A percentile compares a stretch with the other conserved stretches of the same genome.
Evolutionary conservation across 768 basidiomycete species (phyloP).

Genomic region (Amanita pseudoporphyria): DNA sequence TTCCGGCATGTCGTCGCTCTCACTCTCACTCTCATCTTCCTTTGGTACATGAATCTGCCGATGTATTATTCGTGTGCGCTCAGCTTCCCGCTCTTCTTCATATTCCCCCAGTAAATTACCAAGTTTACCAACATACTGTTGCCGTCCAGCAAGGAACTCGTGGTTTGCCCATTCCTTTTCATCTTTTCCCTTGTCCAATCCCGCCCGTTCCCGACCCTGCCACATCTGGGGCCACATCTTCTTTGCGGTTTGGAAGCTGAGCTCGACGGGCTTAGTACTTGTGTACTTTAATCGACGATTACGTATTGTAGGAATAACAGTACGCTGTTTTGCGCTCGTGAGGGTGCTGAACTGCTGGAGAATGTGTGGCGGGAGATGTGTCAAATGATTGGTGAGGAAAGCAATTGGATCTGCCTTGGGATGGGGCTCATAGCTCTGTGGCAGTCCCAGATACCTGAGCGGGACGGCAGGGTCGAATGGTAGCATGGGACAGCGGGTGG

Average conservation of each 20-base stretch:
- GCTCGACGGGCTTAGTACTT: constrained; percentile 41
- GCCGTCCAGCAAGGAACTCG: constrained; percentile 47
- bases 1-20: constrained; percentile 33
- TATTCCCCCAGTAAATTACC: constrained; percentile 58
- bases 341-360: constrained; percentile 33
- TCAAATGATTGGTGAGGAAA: constrained; percentile 53
- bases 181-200: constrained; percentile 45
- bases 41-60: constrained; percentile 32
- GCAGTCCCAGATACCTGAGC: constrained; percentile 47
- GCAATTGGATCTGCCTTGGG: constrained; percentile 48
- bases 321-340: constrained; percentile 58
- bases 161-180: constrained; percentile 62
- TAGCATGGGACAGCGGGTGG: neutral
- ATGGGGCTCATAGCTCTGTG: constrained; percentile 47
- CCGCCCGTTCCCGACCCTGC: constrained; percentile 42
- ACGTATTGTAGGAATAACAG: constrained; percentile 50
- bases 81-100: constrained; percentile 70
- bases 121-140: constrained; percentile 59
- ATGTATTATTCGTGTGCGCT: constrained; percentile 41
- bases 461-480: constrained; percentile 12
- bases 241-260: constrained; percentile 43
- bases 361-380: constrained; percentile 59
- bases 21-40: constrained; percentile 58
- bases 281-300: constrained; percentile 65
- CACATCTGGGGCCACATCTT: constrained; percentile 61